Evolutionary conservation across 2,329 filamentous ascomycete genomes (phyloP), one percentile per base, ranked within the genome.

Genomic region (Neonectria neomacrospora): DNA sequence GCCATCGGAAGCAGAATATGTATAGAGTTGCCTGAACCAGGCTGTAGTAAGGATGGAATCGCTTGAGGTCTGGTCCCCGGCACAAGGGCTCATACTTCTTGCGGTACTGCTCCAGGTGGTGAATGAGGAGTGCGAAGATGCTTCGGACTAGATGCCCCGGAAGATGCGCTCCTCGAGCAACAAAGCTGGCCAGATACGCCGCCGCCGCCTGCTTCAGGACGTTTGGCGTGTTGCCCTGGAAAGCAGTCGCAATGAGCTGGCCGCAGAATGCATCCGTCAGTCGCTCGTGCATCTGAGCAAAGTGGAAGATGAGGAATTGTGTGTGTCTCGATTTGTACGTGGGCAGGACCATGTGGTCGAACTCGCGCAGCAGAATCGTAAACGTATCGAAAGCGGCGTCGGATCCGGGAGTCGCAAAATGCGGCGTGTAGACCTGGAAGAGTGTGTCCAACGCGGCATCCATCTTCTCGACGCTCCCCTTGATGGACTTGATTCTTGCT

Each of bases 1-100:
- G 91, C 96, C 96, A 99, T 58, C 96, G 90, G 83, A 99, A 99
- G 82, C 96, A 99, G 75, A 97, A 97, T 63, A 97, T 95, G 81
- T 97, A 97, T 23, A 97, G 86, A 3, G 96, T 83, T 1, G 94
- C 94, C 78, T 97, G 94, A n/a, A 91, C 89, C 51, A 94, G 88
- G 18, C 92, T 90, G 77, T 97, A 97, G 79, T 96, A 97, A 14
- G 91, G 88, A 51, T 90, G 88, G 75, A 95, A 97, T 50, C 91
- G 90, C 66, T 90, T 89, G 60, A 96, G 86, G 76, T 99, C 94
- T 0, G 96, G 96, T 3, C 93, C 94, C 16, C 89, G 89, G 76
- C 94, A 97, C 30, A 85, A 82, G 5, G 86, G 82, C 75, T 97
- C 91, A 76, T 94, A 90, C 50, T 88, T 83, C 14, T 82, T 77